phyloP scores from a whole-genome alignment of 176 grass and related monocot species.

The Zizania latifolia region DNA sequence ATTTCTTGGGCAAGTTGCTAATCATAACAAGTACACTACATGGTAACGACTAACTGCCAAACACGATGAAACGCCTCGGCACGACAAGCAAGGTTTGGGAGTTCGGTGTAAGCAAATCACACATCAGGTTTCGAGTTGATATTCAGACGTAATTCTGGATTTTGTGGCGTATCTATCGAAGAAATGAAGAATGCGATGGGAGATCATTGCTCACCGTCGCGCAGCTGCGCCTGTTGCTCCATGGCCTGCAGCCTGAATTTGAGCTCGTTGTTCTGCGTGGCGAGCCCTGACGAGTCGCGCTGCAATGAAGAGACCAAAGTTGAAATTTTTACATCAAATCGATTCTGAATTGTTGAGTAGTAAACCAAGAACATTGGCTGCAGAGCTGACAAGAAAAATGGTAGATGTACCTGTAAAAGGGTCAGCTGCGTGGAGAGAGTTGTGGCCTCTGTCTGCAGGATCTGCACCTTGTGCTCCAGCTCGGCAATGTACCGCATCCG shows the following conservation, averaged over 20 bases:
- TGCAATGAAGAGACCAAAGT: conserved; percentile 6
- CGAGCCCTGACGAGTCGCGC: conserved; percentile 58
- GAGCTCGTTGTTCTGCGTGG: conserved; percentile 79
- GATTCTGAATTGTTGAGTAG: not conserved
- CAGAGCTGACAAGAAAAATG: not conserved
- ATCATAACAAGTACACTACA: conserved; percentile 9
- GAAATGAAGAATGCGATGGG: too few relatives aligned
- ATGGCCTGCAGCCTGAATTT: conserved; percentile 95
- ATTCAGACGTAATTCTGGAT: not conserved
- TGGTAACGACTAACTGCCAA: conserved; percentile 18
- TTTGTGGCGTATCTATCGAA: not conserved
- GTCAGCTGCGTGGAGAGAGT: conserved; percentile 84
- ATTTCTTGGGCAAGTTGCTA: not conserved
- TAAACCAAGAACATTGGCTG: not conserved
- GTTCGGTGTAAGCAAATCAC: not conserved
- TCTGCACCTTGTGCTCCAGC: conserved; percentile 93
- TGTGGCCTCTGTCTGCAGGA: conserved; percentile 79
- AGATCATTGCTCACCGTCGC: conserved; percentile 63
- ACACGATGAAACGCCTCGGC: not conserved
- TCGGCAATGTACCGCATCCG: conserved; percentile 86
- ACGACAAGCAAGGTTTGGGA: not conserved
- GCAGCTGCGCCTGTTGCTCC: conserved; percentile 90
- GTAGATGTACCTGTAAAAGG: conserved; percentile 54
- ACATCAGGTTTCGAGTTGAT: not conserved
- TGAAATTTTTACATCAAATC: not conserved